phyloP scores from a whole-genome alignment of 2,329 filamentous ascomycete genomes.

The Penicillium vulpinum region DNA sequence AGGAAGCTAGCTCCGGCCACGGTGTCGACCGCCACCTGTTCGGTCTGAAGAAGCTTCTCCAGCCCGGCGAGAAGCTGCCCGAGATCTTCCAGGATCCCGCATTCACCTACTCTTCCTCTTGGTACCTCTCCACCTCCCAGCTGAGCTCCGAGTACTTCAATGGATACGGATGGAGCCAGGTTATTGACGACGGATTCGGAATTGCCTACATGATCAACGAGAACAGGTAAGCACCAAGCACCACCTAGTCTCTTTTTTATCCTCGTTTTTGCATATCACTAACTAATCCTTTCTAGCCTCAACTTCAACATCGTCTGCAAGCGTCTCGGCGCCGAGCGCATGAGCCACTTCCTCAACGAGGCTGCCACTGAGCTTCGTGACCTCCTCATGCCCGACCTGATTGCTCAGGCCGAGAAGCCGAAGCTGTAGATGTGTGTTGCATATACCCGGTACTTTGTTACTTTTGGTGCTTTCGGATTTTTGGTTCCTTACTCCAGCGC shows the following conservation, averaged over 20 bases:
- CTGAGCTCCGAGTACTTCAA: conserved; percentile 97
- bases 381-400: conserved; percentile 73
- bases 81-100: conserved; percentile 84
- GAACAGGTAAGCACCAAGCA: conserved; percentile 65
- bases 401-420: conserved; percentile 69
- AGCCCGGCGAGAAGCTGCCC: conserved; percentile 77
- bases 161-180: conserved; percentile 98
- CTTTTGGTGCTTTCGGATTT: not conserved
- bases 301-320: conserved; percentile 99
- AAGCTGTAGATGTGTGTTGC: conserved; percentile 65
- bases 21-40: conserved; percentile 97
- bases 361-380: conserved; percentile 88
- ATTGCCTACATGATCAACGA: conserved; percentile 99
- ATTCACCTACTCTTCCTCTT: conserved; percentile 77
- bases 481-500: conserved; percentile 4
- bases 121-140: conserved; percentile 88
- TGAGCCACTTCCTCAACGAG: conserved; percentile 96
- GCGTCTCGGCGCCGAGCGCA: conserved; percentile 81
- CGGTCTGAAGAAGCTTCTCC: conserved; percentile 86
- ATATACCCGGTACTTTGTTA: conserved; percentile 10
- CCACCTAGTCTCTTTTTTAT: not conserved
- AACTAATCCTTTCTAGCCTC: conserved; percentile 57
- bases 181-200: conserved; percentile 92
- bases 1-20: conserved; percentile 83
- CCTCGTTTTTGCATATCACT: not conserved